phyloP scores from a whole-genome alignment of 2,329 filamentous ascomycete species.

The Aspergillus chevalieri region DNA sequence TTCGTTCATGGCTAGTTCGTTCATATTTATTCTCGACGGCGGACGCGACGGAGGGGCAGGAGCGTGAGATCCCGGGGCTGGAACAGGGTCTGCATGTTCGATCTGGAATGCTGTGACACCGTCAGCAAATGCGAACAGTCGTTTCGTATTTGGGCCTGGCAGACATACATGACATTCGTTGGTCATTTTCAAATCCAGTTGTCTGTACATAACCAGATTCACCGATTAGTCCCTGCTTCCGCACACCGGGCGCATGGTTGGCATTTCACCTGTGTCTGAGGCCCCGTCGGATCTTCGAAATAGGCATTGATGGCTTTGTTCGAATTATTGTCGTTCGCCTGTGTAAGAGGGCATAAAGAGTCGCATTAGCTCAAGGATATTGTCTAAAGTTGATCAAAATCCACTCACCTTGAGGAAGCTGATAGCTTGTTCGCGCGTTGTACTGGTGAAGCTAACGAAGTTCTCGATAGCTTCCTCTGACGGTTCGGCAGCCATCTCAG shows the following conservation, averaged over 20 bases:
- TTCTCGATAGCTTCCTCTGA: slow-evolving; percentile 35
- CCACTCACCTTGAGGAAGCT: slow-evolving; percentile 34
- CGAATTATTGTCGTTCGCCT: slow-evolving; percentile 41
- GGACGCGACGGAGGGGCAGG: slow-evolving; percentile 42
- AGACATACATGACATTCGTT: slow-evolving; percentile 8
- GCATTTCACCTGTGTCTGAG: slow-evolving; percentile 26
- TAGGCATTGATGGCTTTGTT: slow-evolving; percentile 44
- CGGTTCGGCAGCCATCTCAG: slow-evolving; percentile 32
- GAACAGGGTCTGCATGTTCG: slow-evolving; percentile 31
- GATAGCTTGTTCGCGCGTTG: slow-evolving; percentile 35
- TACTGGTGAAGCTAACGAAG: slow-evolving; percentile 38
- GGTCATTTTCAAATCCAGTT: slow-evolving; percentile 18
- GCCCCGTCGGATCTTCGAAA: slow-evolving; percentile 39
- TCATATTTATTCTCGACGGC: slow-evolving; percentile 38
- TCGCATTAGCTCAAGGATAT: slow-evolving; percentile 8
- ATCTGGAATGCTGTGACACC: slow-evolving; percentile 30
- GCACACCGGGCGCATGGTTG: not conserved
- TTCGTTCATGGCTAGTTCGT: slow-evolving; percentile 14
- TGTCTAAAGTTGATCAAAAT: not conserved
- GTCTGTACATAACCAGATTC: slow-evolving; percentile 10
- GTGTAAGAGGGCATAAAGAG: not conserved
- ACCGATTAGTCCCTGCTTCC: slow-evolving; percentile 6
- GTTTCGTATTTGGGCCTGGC: not conserved
- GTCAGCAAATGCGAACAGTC: slow-evolving; percentile 5
- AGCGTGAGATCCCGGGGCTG: slow-evolving; percentile 28